A percentile compares a stretch with the other conserved stretches of the same genome.
Conservation (phyloP, 495 filamentous ascomycete species). For the Hyaloscypha variabilis region DNA sequence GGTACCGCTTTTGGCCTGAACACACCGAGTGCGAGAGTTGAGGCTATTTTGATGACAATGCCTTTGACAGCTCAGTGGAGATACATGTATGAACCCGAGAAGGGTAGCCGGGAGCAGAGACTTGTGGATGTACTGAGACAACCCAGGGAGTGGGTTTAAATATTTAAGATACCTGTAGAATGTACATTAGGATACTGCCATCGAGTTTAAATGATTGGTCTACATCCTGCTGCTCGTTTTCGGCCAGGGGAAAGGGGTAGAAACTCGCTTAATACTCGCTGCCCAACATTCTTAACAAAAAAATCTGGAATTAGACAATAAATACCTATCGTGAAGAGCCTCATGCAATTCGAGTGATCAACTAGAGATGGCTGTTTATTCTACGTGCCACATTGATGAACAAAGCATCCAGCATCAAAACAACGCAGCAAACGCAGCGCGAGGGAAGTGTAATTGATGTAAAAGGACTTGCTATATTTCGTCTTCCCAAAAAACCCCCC, state of each 20-base stretch:
- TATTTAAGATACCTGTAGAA: conserved; percentile 5
- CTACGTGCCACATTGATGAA: no score
- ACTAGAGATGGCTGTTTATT: no score
- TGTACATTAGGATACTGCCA: no score
- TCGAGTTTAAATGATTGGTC: no score
- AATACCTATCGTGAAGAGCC: no score
- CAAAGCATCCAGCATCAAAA: no score
- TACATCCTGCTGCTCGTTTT: background rate
- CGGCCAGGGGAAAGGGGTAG: background rate
- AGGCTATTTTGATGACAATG: conserved; percentile 97
- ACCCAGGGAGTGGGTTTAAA: conserved; percentile 82
- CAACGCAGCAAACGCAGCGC: no score
- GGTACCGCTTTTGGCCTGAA: conserved; percentile 94
- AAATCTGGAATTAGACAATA: background rate
- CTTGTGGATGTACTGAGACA: conserved; percentile 82
- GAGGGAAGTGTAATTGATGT: no score
- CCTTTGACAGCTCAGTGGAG: conserved; percentile 91
- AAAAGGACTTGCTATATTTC: no score
- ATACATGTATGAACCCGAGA: conserved; percentile 89
- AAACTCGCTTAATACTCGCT: background rate
- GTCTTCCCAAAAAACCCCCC: no score
- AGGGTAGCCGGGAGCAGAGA: conserved; percentile 71
- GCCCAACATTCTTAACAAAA: background rate
- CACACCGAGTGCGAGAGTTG: conserved; percentile 87
- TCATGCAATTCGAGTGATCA: no score